Conservation (phyloP, 441 rosid genomes). For the Mallotus japonicus region DNA sequence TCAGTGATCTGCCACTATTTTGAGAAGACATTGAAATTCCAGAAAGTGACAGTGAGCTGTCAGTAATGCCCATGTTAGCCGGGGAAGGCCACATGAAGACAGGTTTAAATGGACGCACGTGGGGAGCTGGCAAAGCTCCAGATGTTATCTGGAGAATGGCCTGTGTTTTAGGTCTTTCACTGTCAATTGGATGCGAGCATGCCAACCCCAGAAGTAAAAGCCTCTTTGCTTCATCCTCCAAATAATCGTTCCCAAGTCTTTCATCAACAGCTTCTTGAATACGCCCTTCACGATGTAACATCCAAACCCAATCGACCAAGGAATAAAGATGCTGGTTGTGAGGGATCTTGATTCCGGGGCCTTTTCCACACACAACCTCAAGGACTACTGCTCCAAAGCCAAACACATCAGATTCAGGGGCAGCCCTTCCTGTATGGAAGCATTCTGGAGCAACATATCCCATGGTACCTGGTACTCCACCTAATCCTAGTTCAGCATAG, state of each 20-base stretch:
- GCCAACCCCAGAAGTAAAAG: conserved; percentile 51
- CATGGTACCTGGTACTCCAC: conserved; percentile 44
- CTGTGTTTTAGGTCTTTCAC: conserved; percentile 41
- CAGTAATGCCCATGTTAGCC: conserved; percentile 7
- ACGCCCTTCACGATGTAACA: conserved; percentile 41
- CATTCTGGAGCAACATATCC: conserved; percentile 62
- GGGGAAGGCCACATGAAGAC: conserved; percentile 43
- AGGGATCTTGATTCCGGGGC: conserved; percentile 32
- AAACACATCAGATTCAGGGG: conserved; percentile 50
- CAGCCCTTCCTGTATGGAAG: conserved; percentile 55
- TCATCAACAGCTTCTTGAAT: conserved; percentile 44
- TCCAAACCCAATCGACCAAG: conserved; percentile 61
- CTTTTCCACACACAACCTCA: conserved; percentile 45
- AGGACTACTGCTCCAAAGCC: conserved; percentile 58
- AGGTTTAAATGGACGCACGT: conserved; percentile 49
- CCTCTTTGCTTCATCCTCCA: conserved; percentile 34
- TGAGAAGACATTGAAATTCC: conserved; percentile 26
- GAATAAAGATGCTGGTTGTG: conserved; percentile 26
- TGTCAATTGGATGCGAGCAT: conserved; percentile 49
- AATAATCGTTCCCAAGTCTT: conserved; percentile 29
- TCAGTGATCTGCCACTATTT: conserved; percentile 12
- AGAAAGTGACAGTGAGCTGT: conserved; percentile 24
- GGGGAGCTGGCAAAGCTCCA: conserved; percentile 39
- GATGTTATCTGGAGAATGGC: conserved; percentile 40
- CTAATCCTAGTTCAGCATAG: conserved; percentile 40